Evolutionary conservation across 2,329 filamentous ascomycete species (phyloP), one percentile per base, ranked within the genome.

Genomic region (Pseudogymnoascus sp.): DNA sequence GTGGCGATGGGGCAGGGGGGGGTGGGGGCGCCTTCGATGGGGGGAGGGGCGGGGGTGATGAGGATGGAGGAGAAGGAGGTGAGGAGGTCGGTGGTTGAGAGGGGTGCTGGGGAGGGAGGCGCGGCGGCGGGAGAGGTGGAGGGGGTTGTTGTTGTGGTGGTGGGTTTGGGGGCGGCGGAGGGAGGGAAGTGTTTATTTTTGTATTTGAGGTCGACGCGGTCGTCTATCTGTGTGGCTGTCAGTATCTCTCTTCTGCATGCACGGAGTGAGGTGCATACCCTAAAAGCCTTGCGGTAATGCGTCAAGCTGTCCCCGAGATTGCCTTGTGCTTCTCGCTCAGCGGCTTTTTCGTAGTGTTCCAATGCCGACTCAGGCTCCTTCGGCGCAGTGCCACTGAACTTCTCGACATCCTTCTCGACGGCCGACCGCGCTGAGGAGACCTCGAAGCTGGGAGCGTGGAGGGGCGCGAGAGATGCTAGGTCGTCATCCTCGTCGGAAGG

Each of bases 301-400:
- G 84, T 85, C 63, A 99, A 74, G 72, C 93, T 97, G 66, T 97
- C 93, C 4, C 92, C 92, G 60, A 97, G 80, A 66, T 85, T 94
- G 0, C 94, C 94, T 69, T 89, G 84, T 0, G 82, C 84, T 76
- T 99, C 94, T 74, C 87, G 92, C 75, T 95, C 89, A 63, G 96
- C 92, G 3, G 93, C 94, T 72, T 84, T 85, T 73, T 97, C 94
- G 70, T 94, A 97, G 74, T 96, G 90, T 69, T 97, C 94, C 14
- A 99, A 77, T 0, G 94, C 94, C 10, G 92, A 90, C 21, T 80
- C 78, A 4, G 89, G 89, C 68, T 88, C 83, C 61, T 64, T 75
- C 10, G 31, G 64, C 18, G 44, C 44, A 2, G 44, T 50, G 12
- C 44, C 44, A 11, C 44, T 50, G 23, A 50, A 50, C 1, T 50